Evolutionary conservation across 2,329 filamentous ascomycete genomes (phyloP).

Genomic region (Dactylonectria macrodidyma): DNA sequence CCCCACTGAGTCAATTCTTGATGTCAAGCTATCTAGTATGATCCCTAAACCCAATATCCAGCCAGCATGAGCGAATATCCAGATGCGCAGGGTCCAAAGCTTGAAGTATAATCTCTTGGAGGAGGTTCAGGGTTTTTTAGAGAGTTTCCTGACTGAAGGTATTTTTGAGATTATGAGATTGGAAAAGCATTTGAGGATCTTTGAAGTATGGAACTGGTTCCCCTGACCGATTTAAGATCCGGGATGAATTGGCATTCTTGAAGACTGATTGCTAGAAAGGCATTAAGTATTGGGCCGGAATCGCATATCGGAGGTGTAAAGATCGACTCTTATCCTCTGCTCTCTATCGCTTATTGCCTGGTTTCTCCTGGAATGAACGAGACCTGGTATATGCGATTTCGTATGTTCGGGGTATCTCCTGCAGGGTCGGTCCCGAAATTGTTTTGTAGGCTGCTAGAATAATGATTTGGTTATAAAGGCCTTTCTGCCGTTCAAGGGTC

Average conservation of each 20-base stretch:
- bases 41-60: slow-evolving; percentile 25
- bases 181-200: not conserved
- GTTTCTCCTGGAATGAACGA: not conserved
- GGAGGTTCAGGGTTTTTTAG: not conserved
- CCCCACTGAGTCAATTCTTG: too few species aligned
- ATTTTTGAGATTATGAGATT: slow-evolving; percentile 6
- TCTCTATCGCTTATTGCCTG: not conserved
- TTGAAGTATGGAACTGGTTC: not conserved
- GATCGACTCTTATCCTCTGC: not conserved
- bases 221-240: not conserved
- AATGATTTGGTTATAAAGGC: too few species aligned
- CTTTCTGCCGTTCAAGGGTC: too few species aligned
- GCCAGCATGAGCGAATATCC: slow-evolving; percentile 21
- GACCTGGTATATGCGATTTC: not conserved
- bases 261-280: not conserved
- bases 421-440: not conserved
- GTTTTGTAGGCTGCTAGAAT: not conserved
- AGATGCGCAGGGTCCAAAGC: slow-evolving; percentile 9
- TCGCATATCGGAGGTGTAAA: not conserved
- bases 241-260: not conserved
- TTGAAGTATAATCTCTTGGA: slow-evolving; percentile 5
- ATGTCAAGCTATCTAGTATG: too few species aligned
- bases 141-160: slow-evolving; percentile 10
- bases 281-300: not conserved
- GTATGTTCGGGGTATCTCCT: not conserved